Conservation (phyloP, 2,329 filamentous ascomycete genomes). For the Xylariaceae sp. region DNA sequence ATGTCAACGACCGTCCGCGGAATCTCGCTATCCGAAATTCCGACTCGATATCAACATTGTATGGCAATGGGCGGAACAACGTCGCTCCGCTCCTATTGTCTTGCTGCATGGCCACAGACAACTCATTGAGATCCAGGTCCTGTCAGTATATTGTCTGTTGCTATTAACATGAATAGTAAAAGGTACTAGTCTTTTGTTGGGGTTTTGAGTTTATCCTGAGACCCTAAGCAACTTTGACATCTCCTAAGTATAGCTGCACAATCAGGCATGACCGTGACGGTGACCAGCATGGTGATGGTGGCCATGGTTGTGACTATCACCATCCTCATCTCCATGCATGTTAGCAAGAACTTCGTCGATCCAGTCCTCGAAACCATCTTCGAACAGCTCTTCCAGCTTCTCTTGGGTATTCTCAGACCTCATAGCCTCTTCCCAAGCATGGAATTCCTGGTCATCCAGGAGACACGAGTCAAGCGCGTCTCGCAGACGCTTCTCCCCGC, state of each 20-base stretch:
- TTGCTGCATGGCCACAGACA: no score
- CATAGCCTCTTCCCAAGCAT: slow-evolving; percentile 29
- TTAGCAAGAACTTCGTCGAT: slow-evolving; percentile 21
- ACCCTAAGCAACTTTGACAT: no score
- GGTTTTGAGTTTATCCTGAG: no score
- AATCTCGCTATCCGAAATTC: slow-evolving; percentile 15
- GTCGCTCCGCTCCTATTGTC: no score
- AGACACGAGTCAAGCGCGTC: slow-evolving; percentile 56
- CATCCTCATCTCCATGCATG: no score
- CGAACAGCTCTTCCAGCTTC: slow-evolving; percentile 21
- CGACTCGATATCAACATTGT: slow-evolving; percentile 11
- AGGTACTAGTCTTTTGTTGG: no score
- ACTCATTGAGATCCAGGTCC: no score
- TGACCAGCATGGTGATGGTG: slow-evolving; percentile 4
- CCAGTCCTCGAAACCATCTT: slow-evolving; percentile 30
- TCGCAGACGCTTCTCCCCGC: slow-evolving; percentile 38
- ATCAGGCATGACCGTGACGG: no score
- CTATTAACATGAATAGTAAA: no score
- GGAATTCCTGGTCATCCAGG: slow-evolving; percentile 55
- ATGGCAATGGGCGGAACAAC: no score
- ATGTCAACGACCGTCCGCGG: slow-evolving; percentile 12
- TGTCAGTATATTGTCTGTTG: no score
- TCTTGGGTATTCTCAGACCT: slow-evolving; percentile 14
- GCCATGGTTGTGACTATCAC: slow-evolving; percentile 15
- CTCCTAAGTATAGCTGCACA: no score